Evolutionary conservation across 306 rosid species (phyloP).

Genomic region (Pyrus communis): DNA sequence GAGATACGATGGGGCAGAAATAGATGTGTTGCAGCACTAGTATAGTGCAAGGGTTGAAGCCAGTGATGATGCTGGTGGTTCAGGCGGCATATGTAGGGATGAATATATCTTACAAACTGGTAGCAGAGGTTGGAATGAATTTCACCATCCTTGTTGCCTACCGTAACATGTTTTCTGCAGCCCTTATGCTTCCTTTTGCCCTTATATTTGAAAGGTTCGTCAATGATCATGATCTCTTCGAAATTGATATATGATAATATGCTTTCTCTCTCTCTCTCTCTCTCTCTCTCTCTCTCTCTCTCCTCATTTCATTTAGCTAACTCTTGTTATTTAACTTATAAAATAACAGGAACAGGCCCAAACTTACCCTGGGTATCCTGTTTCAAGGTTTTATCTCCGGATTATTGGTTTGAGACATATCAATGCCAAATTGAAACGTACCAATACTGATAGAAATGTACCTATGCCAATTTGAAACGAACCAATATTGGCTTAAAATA

Average conservation of each 20-base stretch:
- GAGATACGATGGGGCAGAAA: no score
- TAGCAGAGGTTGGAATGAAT: conserved; percentile 30
- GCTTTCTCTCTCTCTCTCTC: no score
- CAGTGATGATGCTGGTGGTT: conserved; percentile 34
- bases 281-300: no score
- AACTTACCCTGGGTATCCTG: conserved; percentile 32
- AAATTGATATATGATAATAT: no score
- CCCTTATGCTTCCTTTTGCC: conserved; percentile 34
- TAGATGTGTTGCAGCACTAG: no score
- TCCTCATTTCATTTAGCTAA: neutral
- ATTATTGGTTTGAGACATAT: neutral
- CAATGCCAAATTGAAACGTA: no score
- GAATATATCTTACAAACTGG: conserved; percentile 37
- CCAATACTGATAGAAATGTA: no score
- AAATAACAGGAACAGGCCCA: conserved; percentile 40
- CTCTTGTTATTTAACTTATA: neutral
- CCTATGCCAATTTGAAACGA: no score
- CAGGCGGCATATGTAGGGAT: conserved; percentile 25
- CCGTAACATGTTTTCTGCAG: conserved; percentile 37
- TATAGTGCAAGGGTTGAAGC: conserved; percentile 19
- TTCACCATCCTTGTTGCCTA: conserved; percentile 31
- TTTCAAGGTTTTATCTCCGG: conserved; percentile 46
- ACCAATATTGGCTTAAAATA: no score
- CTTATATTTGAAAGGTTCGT: conserved; percentile 21
- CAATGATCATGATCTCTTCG: no score